Base-by-base conservation (phyloP, 495 filamentous ascomycete genomes). In the Aspergillus ellipticus region DNA sequence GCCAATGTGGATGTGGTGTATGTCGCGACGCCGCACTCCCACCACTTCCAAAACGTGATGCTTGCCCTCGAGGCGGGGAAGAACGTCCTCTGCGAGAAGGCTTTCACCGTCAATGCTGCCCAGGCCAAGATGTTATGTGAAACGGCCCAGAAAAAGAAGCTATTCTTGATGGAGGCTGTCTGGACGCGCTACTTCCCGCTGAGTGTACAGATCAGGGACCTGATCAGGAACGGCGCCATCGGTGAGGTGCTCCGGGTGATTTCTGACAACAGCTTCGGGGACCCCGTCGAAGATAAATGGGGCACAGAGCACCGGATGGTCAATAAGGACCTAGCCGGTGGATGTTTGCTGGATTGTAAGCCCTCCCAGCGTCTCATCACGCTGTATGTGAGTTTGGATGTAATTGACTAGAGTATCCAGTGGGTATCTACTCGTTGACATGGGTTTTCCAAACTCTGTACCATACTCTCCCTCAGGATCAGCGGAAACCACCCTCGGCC, bases 121-220 rank as follows among this genome's bases (percentile, higher is more conserved):
- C 92, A 97, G 74, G 77, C 89, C 4, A 82, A 81, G 65, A 86
- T 87, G 56, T 77, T 97, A 15, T 80, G 85, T 50, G 83, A 89
- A 49, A 86, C 82, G 16, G 90, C 94, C 0, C 80, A 75, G 62
- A 75, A 82, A 62, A 96, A 95, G 80, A 82, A 84, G n/a, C 65
- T 96, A 19, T 96, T 97, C 74, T 70, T 97, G 35, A 96, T 96
- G 90, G 93, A 97, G 76, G 92, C 92, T 16, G 89, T 97, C 11
- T 97, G 94, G 93, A 97, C 92, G 37, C 77, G 93, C 20, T 94
- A 89, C 68, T 95, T 96, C 77, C 93, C 93, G 2, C 68, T 93
- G 4, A 87, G 83, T 59, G 81, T 88, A 53, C 84, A 93, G 69
- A 72, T 96, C 19, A 72, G 90, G 37, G 79, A 90, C 50, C 62